Evolutionary conservation across 495 filamentous ascomycete genomes (phyloP).

Genomic region (Letharia lupina): DNA sequence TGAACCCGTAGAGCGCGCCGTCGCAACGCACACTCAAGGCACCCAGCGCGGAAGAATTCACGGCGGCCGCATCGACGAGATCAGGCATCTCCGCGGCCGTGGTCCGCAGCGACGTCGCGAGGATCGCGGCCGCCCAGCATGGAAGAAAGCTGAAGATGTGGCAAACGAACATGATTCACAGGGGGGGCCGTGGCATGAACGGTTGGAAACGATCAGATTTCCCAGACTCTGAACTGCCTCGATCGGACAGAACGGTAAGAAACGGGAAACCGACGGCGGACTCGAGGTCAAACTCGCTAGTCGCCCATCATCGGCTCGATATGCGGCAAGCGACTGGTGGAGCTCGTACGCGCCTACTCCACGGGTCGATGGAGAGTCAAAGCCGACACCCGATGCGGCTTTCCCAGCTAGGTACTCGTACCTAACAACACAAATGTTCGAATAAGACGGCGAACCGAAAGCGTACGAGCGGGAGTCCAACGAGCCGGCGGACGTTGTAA

Average conservation of each 20-base stretch:
- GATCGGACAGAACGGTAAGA: neutral
- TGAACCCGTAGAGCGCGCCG: neutral
- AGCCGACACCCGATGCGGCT: neutral
- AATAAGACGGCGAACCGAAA: neutral
- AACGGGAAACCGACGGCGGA: neutral
- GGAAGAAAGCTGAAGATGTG: neutral
- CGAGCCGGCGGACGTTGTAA: too few relatives aligned
- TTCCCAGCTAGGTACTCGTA: too few relatives aligned
- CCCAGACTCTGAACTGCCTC: neutral
- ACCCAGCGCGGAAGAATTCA: neutral
- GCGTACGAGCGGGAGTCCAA: too few relatives aligned
- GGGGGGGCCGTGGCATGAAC: neutral
- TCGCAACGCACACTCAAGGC: neutral
- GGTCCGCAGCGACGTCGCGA: neutral
- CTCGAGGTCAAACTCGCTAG: neutral
- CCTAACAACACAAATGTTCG: neutral
- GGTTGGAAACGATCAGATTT: neutral
- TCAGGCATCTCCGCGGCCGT: neutral
- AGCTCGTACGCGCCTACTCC: neutral
- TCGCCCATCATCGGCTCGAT: neutral
- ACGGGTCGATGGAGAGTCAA: neutral
- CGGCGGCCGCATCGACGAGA: neutral
- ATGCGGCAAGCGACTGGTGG: neutral
- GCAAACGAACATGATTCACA: neutral
- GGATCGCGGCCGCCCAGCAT: neutral